Conservation (phyloP, 495 filamentous ascomycete species). For the Aspergillus carlsbadensis region DNA sequence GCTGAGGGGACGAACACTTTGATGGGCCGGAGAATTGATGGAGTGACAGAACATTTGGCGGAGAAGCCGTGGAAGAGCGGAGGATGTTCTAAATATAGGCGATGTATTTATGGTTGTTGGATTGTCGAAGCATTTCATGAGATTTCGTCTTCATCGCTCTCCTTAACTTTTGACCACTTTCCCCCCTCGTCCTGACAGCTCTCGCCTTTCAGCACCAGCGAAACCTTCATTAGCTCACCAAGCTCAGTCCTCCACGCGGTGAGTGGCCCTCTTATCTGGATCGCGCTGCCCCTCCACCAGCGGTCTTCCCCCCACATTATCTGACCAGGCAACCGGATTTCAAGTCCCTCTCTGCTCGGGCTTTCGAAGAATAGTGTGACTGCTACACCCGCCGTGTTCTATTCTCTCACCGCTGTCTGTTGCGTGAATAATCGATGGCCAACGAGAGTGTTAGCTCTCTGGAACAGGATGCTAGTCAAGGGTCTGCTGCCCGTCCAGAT, state of each 20-base stretch:
- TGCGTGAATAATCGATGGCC: constrained; percentile 25
- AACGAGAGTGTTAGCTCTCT: constrained; percentile 18
- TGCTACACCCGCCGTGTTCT: background rate
- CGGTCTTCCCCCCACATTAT: constrained; percentile 13
- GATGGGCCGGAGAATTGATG: background rate
- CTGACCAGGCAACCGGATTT: constrained; percentile 15
- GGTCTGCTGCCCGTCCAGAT: constrained; percentile 8
- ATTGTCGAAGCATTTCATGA: background rate
- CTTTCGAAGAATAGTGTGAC: background rate
- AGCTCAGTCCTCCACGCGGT: background rate
- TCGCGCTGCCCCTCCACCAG: constrained; percentile 4
- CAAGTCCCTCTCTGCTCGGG: background rate
- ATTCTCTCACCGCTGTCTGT: background rate
- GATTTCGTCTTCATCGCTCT: background rate
- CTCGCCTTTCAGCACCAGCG: too few relatives aligned
- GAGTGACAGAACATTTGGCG: background rate
- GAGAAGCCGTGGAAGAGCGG: background rate
- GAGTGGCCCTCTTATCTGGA: constrained; percentile 11
- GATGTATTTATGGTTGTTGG: background rate
- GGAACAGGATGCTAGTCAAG: constrained; percentile 20
- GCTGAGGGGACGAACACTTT: background rate
- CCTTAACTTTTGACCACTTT: background rate
- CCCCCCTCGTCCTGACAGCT: background rate
- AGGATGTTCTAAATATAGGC: background rate
- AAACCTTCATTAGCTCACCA: too few relatives aligned